These are phyloP conservation scores for Suhomyces prunicola DNA, from an alignment of 805 yeast genomes.

Conservation along the genomic window DNA sequence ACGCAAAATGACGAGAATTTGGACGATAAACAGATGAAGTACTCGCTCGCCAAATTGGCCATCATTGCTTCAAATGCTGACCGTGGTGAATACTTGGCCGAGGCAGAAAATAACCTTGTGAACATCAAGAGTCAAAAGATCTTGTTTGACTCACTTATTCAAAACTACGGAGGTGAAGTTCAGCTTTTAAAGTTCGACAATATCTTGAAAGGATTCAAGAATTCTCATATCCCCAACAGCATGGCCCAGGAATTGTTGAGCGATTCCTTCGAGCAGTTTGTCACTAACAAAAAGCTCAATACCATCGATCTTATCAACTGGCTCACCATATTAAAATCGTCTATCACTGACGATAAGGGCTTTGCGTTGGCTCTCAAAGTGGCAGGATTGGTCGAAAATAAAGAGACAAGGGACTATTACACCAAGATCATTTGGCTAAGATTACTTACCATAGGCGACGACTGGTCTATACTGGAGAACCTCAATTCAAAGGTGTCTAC, in stretches of 20 bases:
- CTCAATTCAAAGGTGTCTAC: constrained; percentile 29
- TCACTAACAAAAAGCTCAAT: constrained; percentile 37
- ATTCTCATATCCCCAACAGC: constrained; percentile 9
- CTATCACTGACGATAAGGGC: constrained; percentile 13
- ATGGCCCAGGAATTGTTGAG: constrained; percentile 16
- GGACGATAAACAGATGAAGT: constrained; percentile 50
- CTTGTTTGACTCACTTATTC: constrained; percentile 19
- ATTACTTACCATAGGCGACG: constrained; percentile 47
- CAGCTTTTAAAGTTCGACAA: constrained; percentile 25
- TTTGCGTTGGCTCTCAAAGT: constrained; percentile 49
- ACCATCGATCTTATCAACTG: constrained; percentile 50
- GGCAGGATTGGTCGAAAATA: constrained; percentile 38
- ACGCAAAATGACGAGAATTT: constrained; percentile 36
- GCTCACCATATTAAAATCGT: constrained; percentile 44
- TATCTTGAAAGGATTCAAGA: constrained; percentile 16
- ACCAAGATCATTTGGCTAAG: constrained; percentile 53
- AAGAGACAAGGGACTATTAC: constrained; percentile 17
- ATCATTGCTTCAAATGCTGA: constrained; percentile 40
- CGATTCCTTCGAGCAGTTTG: constrained; percentile 26
- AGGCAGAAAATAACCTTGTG: constrained; percentile 50
- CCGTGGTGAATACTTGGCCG: constrained; percentile 25
- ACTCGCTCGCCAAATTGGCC: constrained; percentile 71
- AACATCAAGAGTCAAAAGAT: constrained; percentile 49
- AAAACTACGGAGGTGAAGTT: constrained; percentile 23
- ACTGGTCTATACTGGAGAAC: constrained; percentile 44